A percentile compares a stretch with the other conserved stretches of the same genome.
Conservation (phyloP, 176 grass and related monocot species). For the Cocos nucifera region DNA sequence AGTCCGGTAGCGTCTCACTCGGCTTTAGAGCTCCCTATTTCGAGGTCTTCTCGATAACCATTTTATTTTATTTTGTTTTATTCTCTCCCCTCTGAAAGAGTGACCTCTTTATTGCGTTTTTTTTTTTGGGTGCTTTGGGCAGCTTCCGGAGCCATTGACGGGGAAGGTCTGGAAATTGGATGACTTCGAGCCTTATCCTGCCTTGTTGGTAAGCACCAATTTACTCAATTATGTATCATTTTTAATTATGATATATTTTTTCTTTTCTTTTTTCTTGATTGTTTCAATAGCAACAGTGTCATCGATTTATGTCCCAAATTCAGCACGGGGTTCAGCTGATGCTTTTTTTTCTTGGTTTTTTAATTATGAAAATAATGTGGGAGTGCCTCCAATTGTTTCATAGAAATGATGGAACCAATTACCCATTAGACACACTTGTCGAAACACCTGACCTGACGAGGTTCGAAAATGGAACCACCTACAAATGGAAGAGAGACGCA, state of each 20-base stretch:
- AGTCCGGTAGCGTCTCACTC: constrained; percentile 34
- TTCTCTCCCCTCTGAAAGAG: neutral
- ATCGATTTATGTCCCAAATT: too few relatives aligned
- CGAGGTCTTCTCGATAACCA: constrained; percentile 21
- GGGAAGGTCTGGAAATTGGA: constrained; percentile 73
- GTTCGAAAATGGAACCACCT: too few relatives aligned
- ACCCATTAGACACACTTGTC: too few relatives aligned
- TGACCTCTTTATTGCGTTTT: neutral
- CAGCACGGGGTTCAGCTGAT: too few relatives aligned
- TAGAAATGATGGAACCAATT: too few relatives aligned
- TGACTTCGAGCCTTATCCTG: constrained; percentile 60
- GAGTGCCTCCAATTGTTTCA: too few relatives aligned
- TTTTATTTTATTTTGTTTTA: neutral
- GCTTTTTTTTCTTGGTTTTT: too few relatives aligned
- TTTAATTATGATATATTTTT: neutral
- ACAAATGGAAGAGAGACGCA: too few relatives aligned
- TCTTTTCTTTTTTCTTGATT: too few relatives aligned
- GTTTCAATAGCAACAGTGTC: too few relatives aligned
- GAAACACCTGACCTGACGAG: too few relatives aligned
- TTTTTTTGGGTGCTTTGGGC: neutral
- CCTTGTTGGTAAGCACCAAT: constrained; percentile 43
- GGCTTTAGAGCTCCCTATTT: constrained; percentile 56
- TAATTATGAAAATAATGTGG: too few relatives aligned
- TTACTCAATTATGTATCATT: neutral
- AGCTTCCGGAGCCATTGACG: constrained; percentile 77